These are phyloP conservation scores for Cutaneotrichosporon arboriforme DNA, from an alignment of 1,284 basidiomycete genomes.

Conservation along the genomic window DNA sequence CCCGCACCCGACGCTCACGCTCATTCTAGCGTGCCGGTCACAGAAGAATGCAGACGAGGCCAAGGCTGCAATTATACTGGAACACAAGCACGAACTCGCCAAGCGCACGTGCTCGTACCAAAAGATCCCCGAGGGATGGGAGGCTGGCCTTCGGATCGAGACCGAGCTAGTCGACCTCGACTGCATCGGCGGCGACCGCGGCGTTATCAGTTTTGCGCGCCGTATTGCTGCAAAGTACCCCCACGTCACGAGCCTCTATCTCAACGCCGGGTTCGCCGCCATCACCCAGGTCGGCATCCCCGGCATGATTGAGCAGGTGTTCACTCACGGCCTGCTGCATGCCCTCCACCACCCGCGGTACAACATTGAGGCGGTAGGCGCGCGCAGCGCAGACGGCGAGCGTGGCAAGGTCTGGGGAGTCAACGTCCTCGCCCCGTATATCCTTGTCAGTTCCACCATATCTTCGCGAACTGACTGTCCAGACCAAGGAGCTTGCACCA, in stretches of 20 bases:
- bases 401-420: conserved; percentile 79
- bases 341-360: conserved; percentile 58
- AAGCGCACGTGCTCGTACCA: conserved; percentile 44
- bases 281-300: conserved; percentile 56
- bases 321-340: conserved; percentile 48
- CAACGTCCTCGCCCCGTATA: conserved; percentile 77
- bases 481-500: conserved; percentile 42
- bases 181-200: conserved; percentile 52
- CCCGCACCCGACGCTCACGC: conserved; percentile 57
- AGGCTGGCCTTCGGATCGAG: conserved; percentile 59
- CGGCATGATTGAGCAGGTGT: conserved; percentile 54
- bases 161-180: conserved; percentile 63
- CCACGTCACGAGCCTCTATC: conserved; percentile 66
- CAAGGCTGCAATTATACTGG: conserved; percentile 53
- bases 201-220: conserved; percentile 61
- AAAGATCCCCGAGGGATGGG: conserved; percentile 54
- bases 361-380: conserved; percentile 60
- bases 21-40: conserved; percentile 78
- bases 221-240: conserved; percentile 57
- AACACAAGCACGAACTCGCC: conserved; percentile 53
- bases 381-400: conserved; percentile 60
- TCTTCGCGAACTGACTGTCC: background rate
- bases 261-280: conserved; percentile 71
- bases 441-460: conserved; percentile 67
- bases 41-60: conserved; percentile 61